phyloP scores from a whole-genome alignment of 2,329 filamentous ascomycete genomes.

The Cercospora sp. region DNA sequence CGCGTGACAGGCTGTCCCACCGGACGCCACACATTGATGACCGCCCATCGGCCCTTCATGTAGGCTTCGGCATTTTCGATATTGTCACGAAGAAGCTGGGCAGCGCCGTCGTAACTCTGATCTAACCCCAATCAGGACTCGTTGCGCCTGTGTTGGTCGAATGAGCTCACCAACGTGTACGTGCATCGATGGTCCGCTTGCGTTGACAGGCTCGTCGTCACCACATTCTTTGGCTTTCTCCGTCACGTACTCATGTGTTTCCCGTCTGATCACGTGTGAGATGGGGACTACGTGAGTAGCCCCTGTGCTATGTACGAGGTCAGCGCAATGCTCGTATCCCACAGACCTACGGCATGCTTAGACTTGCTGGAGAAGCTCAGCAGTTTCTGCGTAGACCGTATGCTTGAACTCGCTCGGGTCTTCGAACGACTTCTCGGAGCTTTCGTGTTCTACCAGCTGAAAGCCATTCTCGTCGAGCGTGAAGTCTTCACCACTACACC shows the following conservation, averaged over 20 bases:
- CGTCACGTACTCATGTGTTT: background rate
- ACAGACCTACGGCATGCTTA: background rate
- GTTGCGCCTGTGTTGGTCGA: no score
- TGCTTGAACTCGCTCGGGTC: background rate
- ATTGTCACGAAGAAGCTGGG: slow-evolving; percentile 7
- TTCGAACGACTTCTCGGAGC: background rate
- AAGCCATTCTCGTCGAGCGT: slow-evolving; percentile 12
- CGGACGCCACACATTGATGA: slow-evolving; percentile 12
- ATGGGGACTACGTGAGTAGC: background rate
- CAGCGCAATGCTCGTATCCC: background rate
- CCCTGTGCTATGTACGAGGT: background rate
- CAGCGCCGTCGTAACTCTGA: background rate
- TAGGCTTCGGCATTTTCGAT: background rate
- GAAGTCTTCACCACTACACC: background rate
- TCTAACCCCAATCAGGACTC: background rate
- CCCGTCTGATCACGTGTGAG: slow-evolving; percentile 1
- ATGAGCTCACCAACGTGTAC: background rate
- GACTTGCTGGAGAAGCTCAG: background rate
- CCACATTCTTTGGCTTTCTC: background rate
- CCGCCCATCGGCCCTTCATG: slow-evolving; percentile 1
- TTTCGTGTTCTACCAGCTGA: slow-evolving; percentile 1
- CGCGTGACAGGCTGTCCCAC: background rate
- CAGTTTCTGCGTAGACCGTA: background rate
- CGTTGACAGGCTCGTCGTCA: background rate
- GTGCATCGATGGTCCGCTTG: background rate